Evolutionary conservation across 164 flowering plant species (phyloP).

Genomic region (Annona squamosa): DNA sequence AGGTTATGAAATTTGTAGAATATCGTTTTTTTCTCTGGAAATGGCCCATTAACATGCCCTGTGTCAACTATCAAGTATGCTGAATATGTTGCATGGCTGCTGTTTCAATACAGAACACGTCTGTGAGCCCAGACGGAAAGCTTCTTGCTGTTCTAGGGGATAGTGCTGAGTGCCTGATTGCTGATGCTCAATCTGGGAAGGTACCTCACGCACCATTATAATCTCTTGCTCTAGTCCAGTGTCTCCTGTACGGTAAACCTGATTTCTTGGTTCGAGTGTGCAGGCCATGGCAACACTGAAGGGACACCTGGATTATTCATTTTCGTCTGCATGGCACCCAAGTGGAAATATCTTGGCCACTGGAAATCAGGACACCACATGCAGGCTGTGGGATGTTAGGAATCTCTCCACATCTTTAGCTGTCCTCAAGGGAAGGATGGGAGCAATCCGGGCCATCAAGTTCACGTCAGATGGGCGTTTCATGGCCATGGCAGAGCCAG

Average conservation of each 20-base stretch:
- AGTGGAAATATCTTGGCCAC: constrained; percentile 77
- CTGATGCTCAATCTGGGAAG: constrained; percentile 76
- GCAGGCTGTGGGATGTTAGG: constrained; percentile 90
- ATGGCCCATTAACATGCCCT: not conserved
- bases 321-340: constrained; percentile 96
- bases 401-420: constrained; percentile 58
- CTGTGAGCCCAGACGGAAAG: constrained; percentile 79
- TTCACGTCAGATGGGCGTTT: constrained; percentile 80
- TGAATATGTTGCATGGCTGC: not conserved
- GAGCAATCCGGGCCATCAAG: constrained; percentile 69
- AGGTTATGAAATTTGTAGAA: not conserved
- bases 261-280: not conserved
- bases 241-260: not conserved
- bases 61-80: too few species aligned
- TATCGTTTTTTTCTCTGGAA: not conserved
- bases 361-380: constrained; percentile 90
- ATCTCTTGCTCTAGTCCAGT: not conserved
- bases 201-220: constrained; percentile 17
- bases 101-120: constrained; percentile 48
- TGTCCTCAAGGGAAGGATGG: constrained; percentile 82
- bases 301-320: constrained; percentile 87
- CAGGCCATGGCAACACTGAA: constrained; percentile 49
- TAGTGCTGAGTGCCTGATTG: constrained; percentile 60
- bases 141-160: constrained; percentile 83
- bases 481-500: constrained; percentile 93